phyloP scores from a whole-genome alignment of 192 early-diverging fungal genomes.

The Backusella macrospora region DNA sequence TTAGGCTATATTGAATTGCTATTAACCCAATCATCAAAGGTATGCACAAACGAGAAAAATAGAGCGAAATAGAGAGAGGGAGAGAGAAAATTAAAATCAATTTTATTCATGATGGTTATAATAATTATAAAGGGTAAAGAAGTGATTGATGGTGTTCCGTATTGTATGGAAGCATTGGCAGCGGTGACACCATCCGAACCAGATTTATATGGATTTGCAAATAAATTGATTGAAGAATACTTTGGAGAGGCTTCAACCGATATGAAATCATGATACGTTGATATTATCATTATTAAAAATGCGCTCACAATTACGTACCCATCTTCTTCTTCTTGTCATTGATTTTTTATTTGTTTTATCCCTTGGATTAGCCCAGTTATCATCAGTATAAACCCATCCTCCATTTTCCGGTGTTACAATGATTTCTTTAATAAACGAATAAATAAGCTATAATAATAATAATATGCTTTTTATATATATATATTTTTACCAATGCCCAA shows the following conservation, averaged over 20 bases:
- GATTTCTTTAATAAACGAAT: conserved; percentile 12
- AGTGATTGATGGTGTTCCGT: conserved; percentile 22
- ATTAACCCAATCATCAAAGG: conserved; percentile 51
- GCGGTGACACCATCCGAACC: conserved; percentile 27
- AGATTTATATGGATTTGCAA: conserved; percentile 30
- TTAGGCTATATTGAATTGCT: conserved; percentile 60
- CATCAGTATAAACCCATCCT: conserved; percentile 47
- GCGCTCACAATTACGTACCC: conserved; percentile 28
- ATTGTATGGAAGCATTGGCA: conserved; percentile 31
- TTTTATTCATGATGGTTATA: not conserved
- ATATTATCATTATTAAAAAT: not conserved
- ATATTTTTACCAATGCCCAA: conserved; percentile 33
- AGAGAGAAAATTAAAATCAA: not conserved
- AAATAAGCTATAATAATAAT: not conserved
- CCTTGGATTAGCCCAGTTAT: conserved; percentile 32
- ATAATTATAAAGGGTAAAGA: conserved; percentile 13
- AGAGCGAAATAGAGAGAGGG: not conserved
- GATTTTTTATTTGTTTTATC: conserved; percentile 4
- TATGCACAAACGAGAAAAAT: not conserved
- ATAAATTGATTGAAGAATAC: conserved; percentile 26
- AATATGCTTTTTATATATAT: not conserved
- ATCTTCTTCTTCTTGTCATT: conserved; percentile 37
- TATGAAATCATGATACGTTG: not conserved
- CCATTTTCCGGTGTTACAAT: conserved; percentile 38
- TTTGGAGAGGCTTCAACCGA: conserved; percentile 9